These are phyloP conservation scores for Penicillium nordicum DNA, from an alignment of 2,329 filamentous ascomycete genomes.

Conservation along the genomic window DNA sequence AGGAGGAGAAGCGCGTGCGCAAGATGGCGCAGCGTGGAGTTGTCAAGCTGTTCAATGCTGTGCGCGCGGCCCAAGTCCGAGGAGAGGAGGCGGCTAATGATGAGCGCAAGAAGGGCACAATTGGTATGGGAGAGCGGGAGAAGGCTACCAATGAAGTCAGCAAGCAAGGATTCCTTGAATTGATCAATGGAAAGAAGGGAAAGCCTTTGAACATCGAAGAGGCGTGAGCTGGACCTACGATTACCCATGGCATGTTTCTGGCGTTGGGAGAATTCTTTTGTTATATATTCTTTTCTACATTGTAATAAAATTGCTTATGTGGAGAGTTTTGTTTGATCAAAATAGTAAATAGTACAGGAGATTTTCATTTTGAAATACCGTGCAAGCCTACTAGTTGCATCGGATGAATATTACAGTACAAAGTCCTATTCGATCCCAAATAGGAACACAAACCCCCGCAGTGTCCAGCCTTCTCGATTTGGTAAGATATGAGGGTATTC, in stretches of 20 bases:
- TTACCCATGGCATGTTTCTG: slow-evolving; percentile 32
- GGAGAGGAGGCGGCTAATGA: slow-evolving; percentile 69
- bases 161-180: slow-evolving; percentile 90
- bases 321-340: slow-evolving; percentile 16
- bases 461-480: neutral
- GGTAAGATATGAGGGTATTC: neutral
- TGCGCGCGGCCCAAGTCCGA: slow-evolving; percentile 86
- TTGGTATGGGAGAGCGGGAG: slow-evolving; percentile 75
- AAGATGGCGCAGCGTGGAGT: slow-evolving; percentile 93
- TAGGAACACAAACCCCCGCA: slow-evolving; percentile 8
- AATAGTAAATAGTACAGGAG: slow-evolving; percentile 28
- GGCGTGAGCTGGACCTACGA: slow-evolving; percentile 32
- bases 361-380: slow-evolving; percentile 26
- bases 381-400: slow-evolving; percentile 20
- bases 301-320: slow-evolving; percentile 24
- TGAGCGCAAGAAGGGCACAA: slow-evolving; percentile 66
- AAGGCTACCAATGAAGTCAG: slow-evolving; percentile 94
- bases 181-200: slow-evolving; percentile 65
- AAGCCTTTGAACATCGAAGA: slow-evolving; percentile 47
- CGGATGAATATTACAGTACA: slow-evolving; percentile 31
- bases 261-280: slow-evolving; percentile 29
- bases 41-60: slow-evolving; percentile 93
- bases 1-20: slow-evolving; percentile 73
- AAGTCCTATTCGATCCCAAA: slow-evolving; percentile 8
- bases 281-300: slow-evolving; percentile 18